Evolutionary conservation across 1,139 yeast species (phyloP), one percentile per base, ranked within the genome.

Genomic region (Saccharomycopsis crataegensis): DNA sequence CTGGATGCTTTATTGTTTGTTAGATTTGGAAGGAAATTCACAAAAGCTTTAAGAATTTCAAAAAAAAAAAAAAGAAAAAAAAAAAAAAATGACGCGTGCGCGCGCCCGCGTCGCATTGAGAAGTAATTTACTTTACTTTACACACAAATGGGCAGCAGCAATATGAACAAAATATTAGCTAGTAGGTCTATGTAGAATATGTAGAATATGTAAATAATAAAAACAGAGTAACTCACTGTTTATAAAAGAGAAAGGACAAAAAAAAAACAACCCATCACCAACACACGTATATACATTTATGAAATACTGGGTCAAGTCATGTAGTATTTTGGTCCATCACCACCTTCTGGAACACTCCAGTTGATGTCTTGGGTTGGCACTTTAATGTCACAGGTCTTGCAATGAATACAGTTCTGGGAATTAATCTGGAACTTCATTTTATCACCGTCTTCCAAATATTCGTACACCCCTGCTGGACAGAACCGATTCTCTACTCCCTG

Each of bases 401-500:
- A 93, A 69, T 93, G 99, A 60, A 93, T 90, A 73, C 99, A 93
- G 70, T 93, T 93, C 69, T 93, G 99, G 28, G 96, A 79, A 70
- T 93, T 93, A 68, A 93, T 91, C 67, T 89, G 94, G 71, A 93
- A 91, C 63, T 81, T 78, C 36, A 89, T 95, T 28, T 31, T 43
- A 3, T 22, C 43, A 52, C 78, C 82, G 64, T 86, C 94, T 58
- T 85, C 85, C 32, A 89, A 75, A 64, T 89, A 93, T 69, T 93
- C 99, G 67, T 93, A 93, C 11, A 93, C 99, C 32, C 99, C 99
- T 28, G 99, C 99, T 8, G 99, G 99, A 66, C 99, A 93, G 72
- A 93, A 93, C 58, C 95, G 75, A 64, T 82, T 83, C 69, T 93
- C 99, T 17, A 93, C 76, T 14, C 99, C 99, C 68, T 86, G 74